These are phyloP conservation scores for Parascedosporium putredinis DNA, from an alignment of 2,329 filamentous ascomycete species.

Conservation along the genomic window DNA sequence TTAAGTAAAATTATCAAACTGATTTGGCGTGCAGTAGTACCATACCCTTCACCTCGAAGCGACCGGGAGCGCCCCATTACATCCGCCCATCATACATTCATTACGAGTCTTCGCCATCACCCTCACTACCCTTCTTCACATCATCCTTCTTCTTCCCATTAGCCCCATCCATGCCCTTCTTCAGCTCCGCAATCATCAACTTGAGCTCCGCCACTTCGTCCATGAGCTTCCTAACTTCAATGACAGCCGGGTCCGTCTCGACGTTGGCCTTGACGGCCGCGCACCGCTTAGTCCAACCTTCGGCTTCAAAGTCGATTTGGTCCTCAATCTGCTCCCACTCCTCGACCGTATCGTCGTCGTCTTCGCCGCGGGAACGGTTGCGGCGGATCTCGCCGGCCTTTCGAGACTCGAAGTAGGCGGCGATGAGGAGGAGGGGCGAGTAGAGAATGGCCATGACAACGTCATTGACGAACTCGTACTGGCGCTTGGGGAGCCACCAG, in stretches of 20 bases:
- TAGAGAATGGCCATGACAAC: slow-evolving; percentile 80
- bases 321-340: slow-evolving; percentile 82
- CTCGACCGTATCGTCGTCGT: slow-evolving; percentile 78
- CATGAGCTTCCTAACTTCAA: slow-evolving; percentile 53
- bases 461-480: slow-evolving; percentile 78
- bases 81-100: too few relatives aligned
- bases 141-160: neutral
- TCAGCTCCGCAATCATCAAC: neutral
- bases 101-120: too few relatives aligned
- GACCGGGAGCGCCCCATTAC: too few relatives aligned
- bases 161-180: neutral
- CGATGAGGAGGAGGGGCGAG: slow-evolving; percentile 68
- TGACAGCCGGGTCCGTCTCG: slow-evolving; percentile 63
- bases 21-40: too few relatives aligned
- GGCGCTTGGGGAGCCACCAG: slow-evolving; percentile 77
- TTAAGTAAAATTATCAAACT: too few relatives aligned
- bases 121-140: neutral
- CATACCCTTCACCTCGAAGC: too few relatives aligned
- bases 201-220: slow-evolving; percentile 48
- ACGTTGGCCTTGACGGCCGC: slow-evolving; percentile 69
- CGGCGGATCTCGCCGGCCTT: slow-evolving; percentile 55
- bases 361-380: slow-evolving; percentile 72
- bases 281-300: slow-evolving; percentile 79
- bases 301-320: slow-evolving; percentile 67
- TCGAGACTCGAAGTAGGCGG: slow-evolving; percentile 60